A percentile compares a stretch with the other conserved stretches of the same genome.
Conservation (phyloP, 768 basidiomycete species). For the Candolleomyces efflorescens region DNA sequence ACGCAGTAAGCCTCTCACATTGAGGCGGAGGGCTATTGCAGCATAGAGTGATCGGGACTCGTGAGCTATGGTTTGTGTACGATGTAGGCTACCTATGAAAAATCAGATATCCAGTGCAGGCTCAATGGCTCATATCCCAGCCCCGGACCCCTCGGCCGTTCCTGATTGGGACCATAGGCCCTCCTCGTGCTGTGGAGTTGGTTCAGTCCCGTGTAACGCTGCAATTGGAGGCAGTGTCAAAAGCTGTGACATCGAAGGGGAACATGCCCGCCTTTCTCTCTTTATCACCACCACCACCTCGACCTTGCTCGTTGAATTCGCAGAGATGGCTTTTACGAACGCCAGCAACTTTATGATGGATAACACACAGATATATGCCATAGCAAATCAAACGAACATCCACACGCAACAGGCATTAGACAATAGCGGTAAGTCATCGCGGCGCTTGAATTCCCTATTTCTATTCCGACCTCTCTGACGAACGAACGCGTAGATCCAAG, state of each 20-base stretch:
- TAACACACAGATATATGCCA: neutral
- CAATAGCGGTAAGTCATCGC: neutral
- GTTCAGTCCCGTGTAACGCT: too few relatives aligned
- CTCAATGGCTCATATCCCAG: too few relatives aligned
- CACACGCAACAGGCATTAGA: neutral
- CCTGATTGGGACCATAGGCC: too few relatives aligned
- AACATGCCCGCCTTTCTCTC: too few relatives aligned
- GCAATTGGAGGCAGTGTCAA: too few relatives aligned
- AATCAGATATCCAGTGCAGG: too few relatives aligned
- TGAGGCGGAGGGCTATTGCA: slow-evolving; percentile 51
- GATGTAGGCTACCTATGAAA: too few relatives aligned
- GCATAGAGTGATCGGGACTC: slow-evolving; percentile 15
- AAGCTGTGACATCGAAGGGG: too few relatives aligned
- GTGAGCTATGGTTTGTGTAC: neutral
- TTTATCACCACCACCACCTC: too few relatives aligned
- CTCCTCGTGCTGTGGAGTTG: too few relatives aligned
- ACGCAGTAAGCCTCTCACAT: slow-evolving; percentile 58
- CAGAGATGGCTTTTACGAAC: neutral
- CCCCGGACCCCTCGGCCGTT: too few relatives aligned
- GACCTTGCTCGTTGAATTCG: too few relatives aligned
- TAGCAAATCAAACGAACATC: neutral
- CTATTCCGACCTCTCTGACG: neutral
- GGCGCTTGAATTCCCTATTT: neutral
- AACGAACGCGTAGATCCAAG: neutral
- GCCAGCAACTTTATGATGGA: neutral